A percentile compares a stretch with the other conserved stretches of the same genome.
phyloP scores from a whole-genome alignment of 345 rosid genomes.

The Xanthoceras sorbifolium region DNA sequence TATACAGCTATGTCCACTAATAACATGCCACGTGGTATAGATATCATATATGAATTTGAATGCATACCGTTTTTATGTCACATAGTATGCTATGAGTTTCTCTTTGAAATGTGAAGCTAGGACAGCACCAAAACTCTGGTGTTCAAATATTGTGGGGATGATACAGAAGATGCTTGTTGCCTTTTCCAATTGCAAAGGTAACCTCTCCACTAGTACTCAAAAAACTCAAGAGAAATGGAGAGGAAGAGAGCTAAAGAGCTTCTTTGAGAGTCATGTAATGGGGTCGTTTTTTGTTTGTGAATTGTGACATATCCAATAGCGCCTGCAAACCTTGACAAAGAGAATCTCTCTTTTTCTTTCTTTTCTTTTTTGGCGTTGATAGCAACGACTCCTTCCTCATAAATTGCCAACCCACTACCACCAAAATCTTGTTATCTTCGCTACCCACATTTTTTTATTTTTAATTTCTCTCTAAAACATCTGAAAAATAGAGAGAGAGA shows the following conservation, averaged over 20 bases:
- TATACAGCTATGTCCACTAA: no score
- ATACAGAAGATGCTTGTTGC: no score
- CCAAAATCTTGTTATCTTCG: slow-evolving; percentile 41
- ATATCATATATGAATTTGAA: no score
- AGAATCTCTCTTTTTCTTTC: slow-evolving; percentile 30
- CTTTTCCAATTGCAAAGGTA: not conserved
- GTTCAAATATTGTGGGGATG: not conserved
- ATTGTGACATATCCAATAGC: slow-evolving; percentile 29
- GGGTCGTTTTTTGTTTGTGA: not conserved
- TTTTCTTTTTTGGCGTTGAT: slow-evolving; percentile 40
- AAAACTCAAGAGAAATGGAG: not conserved
- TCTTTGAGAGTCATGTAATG: not conserved
- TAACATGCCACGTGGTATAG: no score
- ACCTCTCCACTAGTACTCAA: not conserved
- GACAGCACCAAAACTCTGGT: not conserved
- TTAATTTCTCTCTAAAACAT: not conserved
- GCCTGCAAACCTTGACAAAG: slow-evolving; percentile 40
- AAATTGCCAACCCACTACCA: slow-evolving; percentile 23
- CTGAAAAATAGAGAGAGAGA: not conserved
- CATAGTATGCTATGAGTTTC: no score
- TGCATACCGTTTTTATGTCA: no score
- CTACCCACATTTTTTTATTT: slow-evolving; percentile 3
- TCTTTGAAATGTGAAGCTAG: no score
- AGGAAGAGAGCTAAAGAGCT: not conserved
- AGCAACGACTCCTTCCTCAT: slow-evolving; percentile 41